Evolutionary conservation across 2,329 filamentous ascomycete species (phyloP), one percentile per base, ranked within the genome.

Genomic region (Pyrenochaeta sp.): DNA sequence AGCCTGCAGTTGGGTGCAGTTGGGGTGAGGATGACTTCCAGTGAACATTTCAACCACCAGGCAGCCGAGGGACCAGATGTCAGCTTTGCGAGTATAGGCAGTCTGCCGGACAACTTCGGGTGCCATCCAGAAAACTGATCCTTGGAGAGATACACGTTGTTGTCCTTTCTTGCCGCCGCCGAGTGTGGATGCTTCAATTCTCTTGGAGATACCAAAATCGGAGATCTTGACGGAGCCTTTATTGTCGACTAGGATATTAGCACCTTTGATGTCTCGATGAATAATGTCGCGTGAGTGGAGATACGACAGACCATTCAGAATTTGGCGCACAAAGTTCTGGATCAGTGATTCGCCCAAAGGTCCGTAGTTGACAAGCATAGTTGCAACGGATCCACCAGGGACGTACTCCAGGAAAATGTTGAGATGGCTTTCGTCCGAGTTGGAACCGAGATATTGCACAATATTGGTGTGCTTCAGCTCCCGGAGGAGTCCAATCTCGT

Each of bases 361-460:
- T 48, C 95, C 95, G 70, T 99, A 99, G 58, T 95, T 96, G 76
- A 96, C 94, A 55, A 99, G 86, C 92, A 99, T 97, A 7, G 90
- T 96, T 57, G 96, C 94, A 18, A 99, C 95, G 9, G 93, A 97
- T 31, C 94, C 94, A 73, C 94, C 94, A 11, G 94, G 90, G 21
- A 99, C 94, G 71, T 99, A 99, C 74, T 99, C 94, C 67, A 99
- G 85, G 85, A 99, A 99, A 88, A 99, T 99, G 77, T 99, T 99
- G 63, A 99, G 85, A 69, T 93, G 87, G 41, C 92, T 87, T 13
- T 90, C 85, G 51, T 96, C 94, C 7, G 90, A 93, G 64, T 92
- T 93, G 59, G 92, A 96, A 48, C 94, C 94, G 6, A 99, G 85
- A 68, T 99, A 99, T 69, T 96, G 94, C 70, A 99, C 94, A 67